Evolutionary conservation across 129 eudicot species (phyloP).

Genomic region (Rutidosis leptorrhynchoides): DNA sequence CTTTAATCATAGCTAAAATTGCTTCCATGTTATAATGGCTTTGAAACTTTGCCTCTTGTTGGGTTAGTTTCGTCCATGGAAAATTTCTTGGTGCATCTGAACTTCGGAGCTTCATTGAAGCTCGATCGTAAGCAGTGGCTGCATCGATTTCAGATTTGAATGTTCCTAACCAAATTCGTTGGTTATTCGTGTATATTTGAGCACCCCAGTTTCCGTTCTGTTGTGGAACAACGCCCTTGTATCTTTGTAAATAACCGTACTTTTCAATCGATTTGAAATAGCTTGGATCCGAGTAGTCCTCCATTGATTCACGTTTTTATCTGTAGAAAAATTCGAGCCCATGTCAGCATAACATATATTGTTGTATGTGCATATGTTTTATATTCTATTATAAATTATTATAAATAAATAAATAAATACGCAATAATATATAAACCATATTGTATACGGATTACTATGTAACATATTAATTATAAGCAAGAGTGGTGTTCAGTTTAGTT

Average conservation of each 20-base stretch:
- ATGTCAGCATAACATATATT: neutral
- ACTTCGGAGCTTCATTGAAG: slow-evolving; percentile 53
- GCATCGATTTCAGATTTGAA: slow-evolving; percentile 64
- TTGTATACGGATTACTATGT: neutral
- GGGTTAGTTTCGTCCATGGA: slow-evolving; percentile 41
- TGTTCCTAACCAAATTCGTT: slow-evolving; percentile 79
- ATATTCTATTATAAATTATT: neutral
- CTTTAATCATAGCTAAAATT: slow-evolving; percentile 57
- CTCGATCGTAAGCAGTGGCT: slow-evolving; percentile 76
- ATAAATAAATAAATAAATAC: too few relatives aligned
- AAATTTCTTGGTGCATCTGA: slow-evolving; percentile 54
- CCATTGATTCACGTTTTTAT: slow-evolving; percentile 15
- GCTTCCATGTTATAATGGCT: slow-evolving; percentile 32
- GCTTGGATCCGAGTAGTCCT: slow-evolving; percentile 12
- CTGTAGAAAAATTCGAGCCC: neutral
- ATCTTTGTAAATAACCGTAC: slow-evolving; percentile 36
- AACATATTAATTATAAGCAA: neutral
- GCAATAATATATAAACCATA: neutral
- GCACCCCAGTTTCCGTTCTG: slow-evolving; percentile 86
- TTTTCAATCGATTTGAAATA: slow-evolving; percentile 6
- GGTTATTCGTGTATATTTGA: slow-evolving; percentile 68
- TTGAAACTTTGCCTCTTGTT: slow-evolving; percentile 59
- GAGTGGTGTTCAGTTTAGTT: neutral
- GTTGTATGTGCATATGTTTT: neutral
- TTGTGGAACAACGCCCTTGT: slow-evolving; percentile 73